Evolutionary conservation across 2,329 filamentous ascomycete species (phyloP), one percentile per base, ranked within the genome.

Genomic region (Polytolypa hystricis): DNA sequence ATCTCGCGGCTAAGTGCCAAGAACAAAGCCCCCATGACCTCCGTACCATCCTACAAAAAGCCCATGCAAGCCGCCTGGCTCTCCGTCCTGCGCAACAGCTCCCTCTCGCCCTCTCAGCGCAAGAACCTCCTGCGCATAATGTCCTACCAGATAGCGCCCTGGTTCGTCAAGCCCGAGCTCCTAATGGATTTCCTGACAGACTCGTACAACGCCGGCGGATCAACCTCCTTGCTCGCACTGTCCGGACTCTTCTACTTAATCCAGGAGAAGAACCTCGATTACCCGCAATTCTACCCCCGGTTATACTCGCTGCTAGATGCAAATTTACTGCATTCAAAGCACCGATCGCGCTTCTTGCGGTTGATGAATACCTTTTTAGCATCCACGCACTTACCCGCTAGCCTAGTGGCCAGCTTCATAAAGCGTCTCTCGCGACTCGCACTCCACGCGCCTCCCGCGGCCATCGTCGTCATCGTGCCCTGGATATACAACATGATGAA

Each of bases 141-240:
- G 62, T 78, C 84, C 2, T 74, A 74, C 28, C 77, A 77, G 21
- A 84, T 95, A 48, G 81, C 83, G 16, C 87, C 89, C 1, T 93
- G 85, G 83, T 94, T 96, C 60, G 73, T 70, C 32, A 83, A 85
- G 43, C 81, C 86, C 1, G 89, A 96, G 53, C 70, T 93, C 27
- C 71, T 98, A 21, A 86, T 94, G 70, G 91, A 98, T 64, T 98
- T 96, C 59, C 65, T 98, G 38, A 94, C 86, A n/a, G 84, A 91
- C 61, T 93, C 80, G 19, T 96, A 93, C 64, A 73, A 95, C 50
- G 67, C 79, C 5, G 86, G 89, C 35, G 91, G 91, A 30, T 81
- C 85, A 10, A 85, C 79, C 32, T 89, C 91, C 4, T 70, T 98
- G 4, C 72, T 95, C 14, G 86, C 93, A 2, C 69, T 98, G 1